phyloP scores from a whole-genome alignment of 2,329 filamentous ascomycete species.

The Ceratocystis alfenasii region DNA sequence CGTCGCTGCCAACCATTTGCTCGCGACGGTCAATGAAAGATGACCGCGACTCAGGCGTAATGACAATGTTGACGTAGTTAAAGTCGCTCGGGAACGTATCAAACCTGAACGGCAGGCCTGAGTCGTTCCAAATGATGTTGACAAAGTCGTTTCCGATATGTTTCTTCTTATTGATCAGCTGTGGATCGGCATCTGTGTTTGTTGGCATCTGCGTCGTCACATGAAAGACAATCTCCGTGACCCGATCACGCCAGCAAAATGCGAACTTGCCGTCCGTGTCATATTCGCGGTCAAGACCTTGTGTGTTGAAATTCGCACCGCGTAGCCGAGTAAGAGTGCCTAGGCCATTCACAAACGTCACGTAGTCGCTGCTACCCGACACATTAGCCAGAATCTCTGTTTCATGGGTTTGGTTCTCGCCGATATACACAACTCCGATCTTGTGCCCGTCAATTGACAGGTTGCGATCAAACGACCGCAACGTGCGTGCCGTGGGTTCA shows the following conservation, averaged over 20 bases:
- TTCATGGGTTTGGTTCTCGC: conserved; percentile 72
- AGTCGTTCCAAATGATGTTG: conserved; percentile 97
- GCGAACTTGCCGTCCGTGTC: conserved; percentile 77
- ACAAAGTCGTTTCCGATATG: conserved; percentile 98
- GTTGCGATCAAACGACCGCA: conserved; percentile 72
- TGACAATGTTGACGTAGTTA: conserved; percentile 94
- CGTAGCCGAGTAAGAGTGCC: conserved; percentile 72
- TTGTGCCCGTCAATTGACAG: conserved; percentile 92
- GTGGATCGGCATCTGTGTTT: conserved; percentile 60
- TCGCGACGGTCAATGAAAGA: conserved; percentile 58
- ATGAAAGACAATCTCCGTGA: conserved; percentile 92
- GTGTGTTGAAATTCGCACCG: conserved; percentile 79
- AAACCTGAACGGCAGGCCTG: conserved; percentile 76
- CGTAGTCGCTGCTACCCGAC: conserved; percentile 76
- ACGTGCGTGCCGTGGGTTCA: conserved; percentile 58
- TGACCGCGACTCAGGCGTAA: conserved; percentile 71
- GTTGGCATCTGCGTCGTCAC: conserved; percentile 97
- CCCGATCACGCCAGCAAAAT: conserved; percentile 87
- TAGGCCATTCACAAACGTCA: conserved; percentile 68
- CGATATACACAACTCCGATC: conserved; percentile 87
- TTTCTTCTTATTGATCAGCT: conserved; percentile 73
- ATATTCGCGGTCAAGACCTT: conserved; percentile 69
- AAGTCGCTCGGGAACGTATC: conserved; percentile 90
- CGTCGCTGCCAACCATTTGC: conserved; percentile 24
- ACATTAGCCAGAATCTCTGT: conserved; percentile 77